Evolutionary conservation across 2,329 filamentous ascomycete genomes (phyloP), one percentile per base, ranked within the genome.

Genomic region (Xylariaceae sp.): DNA sequence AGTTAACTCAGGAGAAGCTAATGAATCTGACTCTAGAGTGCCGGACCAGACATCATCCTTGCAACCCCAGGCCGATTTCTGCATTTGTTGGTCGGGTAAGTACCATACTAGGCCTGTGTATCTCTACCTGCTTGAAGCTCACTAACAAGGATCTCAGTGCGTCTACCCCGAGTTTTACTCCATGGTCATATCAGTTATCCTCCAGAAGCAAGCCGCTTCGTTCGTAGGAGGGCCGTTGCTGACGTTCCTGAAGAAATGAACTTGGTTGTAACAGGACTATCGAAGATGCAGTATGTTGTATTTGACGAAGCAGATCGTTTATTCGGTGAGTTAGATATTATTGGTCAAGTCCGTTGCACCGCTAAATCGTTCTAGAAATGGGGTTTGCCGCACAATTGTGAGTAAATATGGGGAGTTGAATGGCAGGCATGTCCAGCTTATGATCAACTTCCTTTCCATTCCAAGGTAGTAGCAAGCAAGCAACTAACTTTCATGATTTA

Each of bases 291-390:
- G 63, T 99, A 99, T 66, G 89, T 96, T 21, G 94, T 99, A 8
- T 99, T 99, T 60, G 94, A 99, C 68, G 94, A 99, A 71, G 94
- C 94, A 1, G 94, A 99, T 77, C 83, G 94, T 50, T 77, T 99
- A 18, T 99, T 99, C 71, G 94, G 56, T 58, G 8, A 51, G 56
- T 51, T 37, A 41, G 2, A 5, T 3, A 22, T 26, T 22, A 3
- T 3, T 9, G 2, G 1, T n/a, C 16, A 26, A 43, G 8, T 37
- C 16, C 2, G 9, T 30, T 3, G 10, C 16, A 39, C 9, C 36
- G 42, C 46, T 57, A 44, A 57, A 30, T 21, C 13, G 12, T n/a
- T 32, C 19, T 21, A 57, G 55, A 99, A 69, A 96, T 99, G 92
- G 95, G 94, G 63, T 99, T 99, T 68, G 91, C 92, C 4, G 85